Evolutionary conservation across 257 asterid genomes (phyloP).

Genomic region (Capsicum chinense): DNA sequence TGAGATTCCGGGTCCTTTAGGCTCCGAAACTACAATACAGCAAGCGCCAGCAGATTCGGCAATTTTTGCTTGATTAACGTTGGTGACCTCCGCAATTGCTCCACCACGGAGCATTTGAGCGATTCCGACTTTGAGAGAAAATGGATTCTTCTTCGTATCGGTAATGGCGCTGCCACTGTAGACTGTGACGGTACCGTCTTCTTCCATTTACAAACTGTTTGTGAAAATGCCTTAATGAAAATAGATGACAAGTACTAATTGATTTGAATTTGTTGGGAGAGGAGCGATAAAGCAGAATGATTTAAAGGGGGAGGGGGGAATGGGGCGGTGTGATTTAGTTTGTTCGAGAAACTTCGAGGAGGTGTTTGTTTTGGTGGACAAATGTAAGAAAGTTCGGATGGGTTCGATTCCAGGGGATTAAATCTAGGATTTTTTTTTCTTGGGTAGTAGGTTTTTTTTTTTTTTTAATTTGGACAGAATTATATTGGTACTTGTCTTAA

Average conservation of each 20-base stretch:
- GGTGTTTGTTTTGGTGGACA: conserved; percentile 25
- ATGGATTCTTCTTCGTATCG: conserved; percentile 64
- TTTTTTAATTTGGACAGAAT: neutral
- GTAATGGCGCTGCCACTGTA: conserved; percentile 71
- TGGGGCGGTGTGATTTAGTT: conserved; percentile 37
- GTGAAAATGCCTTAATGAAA: conserved; percentile 39
- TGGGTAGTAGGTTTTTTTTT: no score
- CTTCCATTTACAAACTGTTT: conserved; percentile 55
- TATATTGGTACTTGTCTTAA: neutral
- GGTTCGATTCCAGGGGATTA: conserved; percentile 5
- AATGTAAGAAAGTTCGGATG: conserved; percentile 47
- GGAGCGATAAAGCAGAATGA: neutral
- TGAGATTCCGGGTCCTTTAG: conserved; percentile 52
- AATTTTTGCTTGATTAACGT: conserved; percentile 72
- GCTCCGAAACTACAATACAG: conserved; percentile 65
- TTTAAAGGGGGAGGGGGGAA: neutral
- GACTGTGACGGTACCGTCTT: conserved; percentile 75
- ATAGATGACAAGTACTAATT: no score
- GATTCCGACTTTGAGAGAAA: conserved; percentile 71
- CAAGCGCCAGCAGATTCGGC: conserved; percentile 91
- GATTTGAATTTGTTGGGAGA: no score
- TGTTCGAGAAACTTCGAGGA: conserved; percentile 59
- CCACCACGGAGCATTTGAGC: conserved; percentile 93
- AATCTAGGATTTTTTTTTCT: neutral
- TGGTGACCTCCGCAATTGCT: conserved; percentile 65